Evolutionary conservation across 257 asterid genomes (phyloP).

Genomic region (Nicotiana obtusifolia): DNA sequence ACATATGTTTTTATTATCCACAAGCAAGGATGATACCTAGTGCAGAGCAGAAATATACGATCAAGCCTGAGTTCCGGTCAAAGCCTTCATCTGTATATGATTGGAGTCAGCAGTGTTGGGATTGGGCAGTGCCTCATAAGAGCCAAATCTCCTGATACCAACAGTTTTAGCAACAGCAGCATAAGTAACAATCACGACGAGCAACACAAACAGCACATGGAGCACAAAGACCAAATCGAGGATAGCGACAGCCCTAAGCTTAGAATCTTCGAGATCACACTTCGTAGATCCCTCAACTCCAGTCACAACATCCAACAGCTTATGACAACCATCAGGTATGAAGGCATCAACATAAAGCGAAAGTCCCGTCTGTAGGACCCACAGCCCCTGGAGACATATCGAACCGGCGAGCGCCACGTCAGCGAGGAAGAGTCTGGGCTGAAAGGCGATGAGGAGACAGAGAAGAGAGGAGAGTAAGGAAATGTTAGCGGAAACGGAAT

Average conservation of each 20-base stretch:
- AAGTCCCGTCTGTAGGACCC: constrained; percentile 88
- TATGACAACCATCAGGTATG: constrained; percentile 94
- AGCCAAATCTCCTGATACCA: constrained; percentile 64
- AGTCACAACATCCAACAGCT: constrained; percentile 75
- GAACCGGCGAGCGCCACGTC: constrained; percentile 64
- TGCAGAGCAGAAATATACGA: not conserved
- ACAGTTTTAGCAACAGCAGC: constrained; percentile 48
- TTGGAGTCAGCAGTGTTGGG: constrained; percentile 32
- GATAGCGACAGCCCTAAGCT: constrained; percentile 77
- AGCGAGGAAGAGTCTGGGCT: constrained; percentile 48
- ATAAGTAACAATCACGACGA: constrained; percentile 47
- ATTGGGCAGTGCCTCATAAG: constrained; percentile 69
- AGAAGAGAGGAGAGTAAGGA: constrained; percentile 44
- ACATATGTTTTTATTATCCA: no score
- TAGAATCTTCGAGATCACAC: constrained; percentile 89
- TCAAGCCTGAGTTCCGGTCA: constrained; percentile 86
- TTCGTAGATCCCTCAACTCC: constrained; percentile 96
- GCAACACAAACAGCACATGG: constrained; percentile 56
- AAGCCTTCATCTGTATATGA: constrained; percentile 84
- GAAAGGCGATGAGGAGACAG: constrained; percentile 52
- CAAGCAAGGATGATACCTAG: not conserved
- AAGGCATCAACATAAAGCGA: constrained; percentile 84
- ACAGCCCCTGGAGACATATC: constrained; percentile 70
- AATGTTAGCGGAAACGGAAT: constrained; percentile 45
- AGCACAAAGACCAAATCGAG: constrained; percentile 67